Percentiles rank a stretch among this genome's conserved stretches.
phyloP scores from a whole-genome alignment of 2,329 filamentous ascomycete genomes.

The Colletotrichum sp. region DNA sequence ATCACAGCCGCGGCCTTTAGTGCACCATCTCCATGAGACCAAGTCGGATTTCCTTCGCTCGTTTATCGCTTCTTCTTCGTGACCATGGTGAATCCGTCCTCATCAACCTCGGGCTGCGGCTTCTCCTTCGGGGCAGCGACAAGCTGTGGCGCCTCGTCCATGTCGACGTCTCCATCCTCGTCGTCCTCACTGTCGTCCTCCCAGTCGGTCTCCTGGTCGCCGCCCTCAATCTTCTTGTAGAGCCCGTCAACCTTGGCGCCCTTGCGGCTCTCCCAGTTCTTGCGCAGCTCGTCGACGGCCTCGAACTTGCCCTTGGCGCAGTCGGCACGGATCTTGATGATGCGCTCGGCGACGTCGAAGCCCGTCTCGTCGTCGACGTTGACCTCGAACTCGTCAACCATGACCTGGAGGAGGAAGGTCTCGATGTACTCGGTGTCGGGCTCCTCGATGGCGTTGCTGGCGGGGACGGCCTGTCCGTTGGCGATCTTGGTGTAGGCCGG shows the following conservation, averaged over 20 bases:
- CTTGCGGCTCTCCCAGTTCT: constrained; percentile 65
- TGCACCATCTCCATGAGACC: constrained; percentile 3
- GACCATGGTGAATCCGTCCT: constrained; percentile 82
- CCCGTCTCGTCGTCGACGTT: constrained; percentile 90
- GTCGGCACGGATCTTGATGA: constrained; percentile 71
- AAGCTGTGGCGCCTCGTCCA: constrained; percentile 72
- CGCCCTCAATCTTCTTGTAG: constrained; percentile 60
- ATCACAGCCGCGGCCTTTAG: constrained; percentile 65
- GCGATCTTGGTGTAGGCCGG: constrained; percentile 60
- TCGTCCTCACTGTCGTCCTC: constrained; percentile 65
- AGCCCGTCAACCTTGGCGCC: constrained; percentile 60
- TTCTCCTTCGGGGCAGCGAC: constrained; percentile 66
- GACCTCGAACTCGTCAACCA: constrained; percentile 95
- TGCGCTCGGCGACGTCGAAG: constrained; percentile 72
- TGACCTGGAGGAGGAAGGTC: constrained; percentile 83
- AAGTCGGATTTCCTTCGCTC: background rate
- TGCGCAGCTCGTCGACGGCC: constrained; percentile 68
- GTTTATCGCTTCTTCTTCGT: constrained; percentile 68
- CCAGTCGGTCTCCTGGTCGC: constrained; percentile 65
- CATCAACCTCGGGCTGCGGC: constrained; percentile 73
- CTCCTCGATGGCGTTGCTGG: constrained; percentile 41
- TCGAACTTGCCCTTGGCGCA: constrained; percentile 69
- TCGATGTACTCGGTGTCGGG: constrained; percentile 83
- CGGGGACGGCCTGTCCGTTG: constrained; percentile 32
- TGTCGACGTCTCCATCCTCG: constrained; percentile 64